Percentiles rank a stretch among this genome's conserved stretches.
phyloP scores from a whole-genome alignment of 768 basidiomycete genomes.

The Lactarius indigo region DNA sequence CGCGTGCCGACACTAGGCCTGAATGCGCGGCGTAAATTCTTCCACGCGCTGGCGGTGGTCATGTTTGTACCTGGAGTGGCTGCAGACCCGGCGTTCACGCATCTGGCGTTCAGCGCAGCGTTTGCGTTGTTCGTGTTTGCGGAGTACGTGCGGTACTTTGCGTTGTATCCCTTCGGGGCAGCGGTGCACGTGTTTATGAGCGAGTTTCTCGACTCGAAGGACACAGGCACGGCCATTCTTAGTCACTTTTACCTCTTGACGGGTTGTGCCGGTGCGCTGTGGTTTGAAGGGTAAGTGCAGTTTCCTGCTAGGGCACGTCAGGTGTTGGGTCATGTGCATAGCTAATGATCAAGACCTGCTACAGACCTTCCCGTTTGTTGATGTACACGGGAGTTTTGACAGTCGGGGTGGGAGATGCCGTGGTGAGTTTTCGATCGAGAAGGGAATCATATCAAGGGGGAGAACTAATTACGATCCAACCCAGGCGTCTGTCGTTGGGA shows the following conservation, averaged over 20 bases:
- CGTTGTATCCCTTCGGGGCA: constrained; percentile 94
- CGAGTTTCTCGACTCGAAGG: constrained; percentile 94
- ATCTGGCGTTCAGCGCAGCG: constrained; percentile 90
- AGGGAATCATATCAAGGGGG: neutral
- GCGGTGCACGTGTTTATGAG: constrained; percentile 93
- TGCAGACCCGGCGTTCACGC: constrained; percentile 93
- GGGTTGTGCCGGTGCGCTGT: constrained; percentile 89
- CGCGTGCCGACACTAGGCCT: constrained; percentile 84
- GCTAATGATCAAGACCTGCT: constrained; percentile 1
- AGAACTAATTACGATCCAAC: neutral
- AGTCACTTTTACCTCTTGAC: constrained; percentile 97
- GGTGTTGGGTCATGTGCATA: constrained; percentile 7
- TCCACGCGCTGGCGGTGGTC: constrained; percentile 90
- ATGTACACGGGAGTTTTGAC: constrained; percentile 84
- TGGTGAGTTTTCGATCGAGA: constrained; percentile 49
- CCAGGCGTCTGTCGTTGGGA: constrained; percentile 91
- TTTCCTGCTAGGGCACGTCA: neutral
- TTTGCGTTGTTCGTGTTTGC: constrained; percentile 95
- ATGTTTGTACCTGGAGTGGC: constrained; percentile 97
- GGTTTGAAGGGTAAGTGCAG: constrained; percentile 84
- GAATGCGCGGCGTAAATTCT: constrained; percentile 94
- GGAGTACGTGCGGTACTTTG: constrained; percentile 98
- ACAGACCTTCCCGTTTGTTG: constrained; percentile 48
- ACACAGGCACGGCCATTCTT: constrained; percentile 91
- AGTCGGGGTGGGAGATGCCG: constrained; percentile 89